Percentiles rank a stretch among this genome's conserved stretches.
phyloP scores from a whole-genome alignment of 2,329 filamentous ascomycete species.

The Cryphonectria nitschkei region DNA sequence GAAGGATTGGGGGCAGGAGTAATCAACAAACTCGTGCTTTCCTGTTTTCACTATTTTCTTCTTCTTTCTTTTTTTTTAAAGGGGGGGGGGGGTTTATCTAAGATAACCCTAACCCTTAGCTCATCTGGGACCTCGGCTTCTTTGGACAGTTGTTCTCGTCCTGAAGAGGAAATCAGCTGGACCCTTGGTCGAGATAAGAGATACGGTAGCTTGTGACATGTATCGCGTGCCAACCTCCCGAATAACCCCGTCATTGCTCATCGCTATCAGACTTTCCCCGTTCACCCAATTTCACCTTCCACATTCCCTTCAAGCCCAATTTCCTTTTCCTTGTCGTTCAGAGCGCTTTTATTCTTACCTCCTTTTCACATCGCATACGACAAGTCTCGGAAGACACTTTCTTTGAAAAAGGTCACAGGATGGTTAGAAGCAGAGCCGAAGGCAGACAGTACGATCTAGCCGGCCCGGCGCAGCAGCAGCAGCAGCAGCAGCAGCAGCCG shows the following conservation, averaged over 20 bases:
- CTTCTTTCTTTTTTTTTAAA: background rate
- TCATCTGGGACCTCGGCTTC: background rate
- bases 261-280: background rate
- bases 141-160: background rate
- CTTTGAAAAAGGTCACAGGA: background rate
- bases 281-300: background rate
- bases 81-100: background rate
- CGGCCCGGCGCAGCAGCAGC: background rate
- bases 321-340: background rate
- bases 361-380: background rate
- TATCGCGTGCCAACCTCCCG: background rate
- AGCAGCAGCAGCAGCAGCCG: background rate
- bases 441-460: background rate
- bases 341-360: background rate
- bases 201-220: background rate
- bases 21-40: background rate
- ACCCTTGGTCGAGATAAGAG: constrained; percentile 10
- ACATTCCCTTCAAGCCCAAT: background rate
- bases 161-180: constrained; percentile 5
- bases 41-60: background rate
- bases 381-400: background rate
- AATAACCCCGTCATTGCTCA: background rate
- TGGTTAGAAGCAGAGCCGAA: constrained; percentile 9
- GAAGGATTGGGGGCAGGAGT: background rate
- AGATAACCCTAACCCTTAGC: background rate